Evolutionary conservation across 2,329 filamentous ascomycete genomes (phyloP), one percentile per base, ranked within the genome.

Genomic region (Nemania bipapillata): DNA sequence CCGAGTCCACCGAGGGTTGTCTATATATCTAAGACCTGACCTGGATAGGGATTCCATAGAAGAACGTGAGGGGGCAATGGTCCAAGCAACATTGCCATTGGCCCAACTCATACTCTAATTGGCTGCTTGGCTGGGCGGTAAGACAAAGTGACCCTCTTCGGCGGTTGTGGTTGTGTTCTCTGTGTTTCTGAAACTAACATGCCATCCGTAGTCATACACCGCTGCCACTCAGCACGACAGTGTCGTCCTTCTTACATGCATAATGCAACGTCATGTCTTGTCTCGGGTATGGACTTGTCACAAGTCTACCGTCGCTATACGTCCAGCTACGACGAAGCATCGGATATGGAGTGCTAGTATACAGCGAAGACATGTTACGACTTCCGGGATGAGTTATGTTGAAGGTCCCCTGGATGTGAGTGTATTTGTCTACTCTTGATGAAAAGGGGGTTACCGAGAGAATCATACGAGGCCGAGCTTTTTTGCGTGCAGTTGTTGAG

Each of bases 351-450:
- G 20, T 37, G 24, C 32, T 40, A 22, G 26, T 22, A 28, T 50
- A 20, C 70, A 69, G 12, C 26, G 53, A 35, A 76, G 79, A 68
- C 70, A 72, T 22, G 42, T 74, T 32, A 53, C 70, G 12, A 73
- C 76, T 6, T 72, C 78, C 54, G 79, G 76, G 6, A 54, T 72
- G 65, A 80, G 78, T 58, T 77, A 77, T 68, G 72, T 69, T 24
- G 74, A 77, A 63, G 81, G 81, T 8, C 76, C 79, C 5, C 72
- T 55, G 3, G 76, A 79, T 66, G 80, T 81, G 71, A 68, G 67
- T 75, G 22, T 8, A 17, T 54, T 20, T 53, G 17, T 55, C n/a
- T 37, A 15, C 50, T 47, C 3, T 17, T 2, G 2, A 30, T 20
- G 22, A 32, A 7, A n/a, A 49, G n/a, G 8, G 30, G 50, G 12